A percentile compares a stretch with the other conserved stretches of the same genome.
Evolutionary conservation across 805 yeast species (phyloP).

Genomic region (Nakazawaea peltata): DNA sequence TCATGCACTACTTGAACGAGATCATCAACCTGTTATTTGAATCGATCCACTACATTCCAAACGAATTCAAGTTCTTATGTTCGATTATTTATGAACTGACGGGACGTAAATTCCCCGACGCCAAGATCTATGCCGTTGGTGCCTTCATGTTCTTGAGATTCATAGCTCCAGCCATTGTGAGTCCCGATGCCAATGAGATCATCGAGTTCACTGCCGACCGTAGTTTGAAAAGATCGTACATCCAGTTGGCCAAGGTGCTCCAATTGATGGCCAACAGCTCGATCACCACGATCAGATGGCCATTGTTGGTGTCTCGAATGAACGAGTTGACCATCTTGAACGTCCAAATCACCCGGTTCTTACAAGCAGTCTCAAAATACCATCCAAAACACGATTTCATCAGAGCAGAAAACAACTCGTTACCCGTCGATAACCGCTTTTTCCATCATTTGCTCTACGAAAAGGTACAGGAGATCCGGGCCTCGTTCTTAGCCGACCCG

Average conservation of each 20-base stretch:
- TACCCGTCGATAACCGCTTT: conserved; percentile 23
- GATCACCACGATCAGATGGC: conserved; percentile 56
- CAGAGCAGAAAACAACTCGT: conserved; percentile 14
- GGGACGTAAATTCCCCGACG: conserved; percentile 54
- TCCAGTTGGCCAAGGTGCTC: conserved; percentile 73
- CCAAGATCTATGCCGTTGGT: conserved; percentile 67
- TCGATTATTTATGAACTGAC: conserved; percentile 53
- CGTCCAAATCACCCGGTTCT: conserved; percentile 29
- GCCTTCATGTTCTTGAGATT: conserved; percentile 78
- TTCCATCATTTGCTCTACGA: conserved; percentile 43
- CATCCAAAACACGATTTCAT: conserved; percentile 18
- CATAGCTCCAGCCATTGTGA: conserved; percentile 83
- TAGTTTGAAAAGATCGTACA: conserved; percentile 50
- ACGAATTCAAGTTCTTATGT: conserved; percentile 65
- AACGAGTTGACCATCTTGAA: conserved; percentile 34
- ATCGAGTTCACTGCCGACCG: conserved; percentile 10
- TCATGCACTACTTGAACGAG: conserved; percentile 46
- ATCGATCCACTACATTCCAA: conserved; percentile 55
- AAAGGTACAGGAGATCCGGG: conserved; percentile 29
- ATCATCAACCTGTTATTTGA: conserved; percentile 51
- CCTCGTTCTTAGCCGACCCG: conserved; percentile 1
- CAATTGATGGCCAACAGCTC: conserved; percentile 87
- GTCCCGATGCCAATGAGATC: conserved; percentile 56
- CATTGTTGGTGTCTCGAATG: conserved; percentile 34
- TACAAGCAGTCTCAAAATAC: conserved; percentile 24